Conservation (phyloP, 1,139 yeast species). For the Saccharomyces pastorianus region DNA sequence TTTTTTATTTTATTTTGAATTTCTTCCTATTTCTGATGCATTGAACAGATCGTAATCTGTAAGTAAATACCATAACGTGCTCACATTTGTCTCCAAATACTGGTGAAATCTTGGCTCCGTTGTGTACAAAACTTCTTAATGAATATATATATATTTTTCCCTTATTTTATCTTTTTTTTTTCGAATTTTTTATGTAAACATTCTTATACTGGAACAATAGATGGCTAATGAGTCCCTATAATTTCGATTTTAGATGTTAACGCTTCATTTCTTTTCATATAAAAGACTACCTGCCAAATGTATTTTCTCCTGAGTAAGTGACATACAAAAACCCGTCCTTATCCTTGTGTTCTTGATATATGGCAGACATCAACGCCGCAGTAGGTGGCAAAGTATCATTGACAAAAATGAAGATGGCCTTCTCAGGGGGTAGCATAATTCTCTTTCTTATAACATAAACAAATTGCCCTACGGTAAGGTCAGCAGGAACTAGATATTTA, state of each 20-base stretch:
- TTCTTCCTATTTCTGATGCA: background rate
- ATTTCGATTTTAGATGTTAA: background rate
- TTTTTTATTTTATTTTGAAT: background rate
- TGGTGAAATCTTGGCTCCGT: background rate
- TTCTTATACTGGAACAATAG: background rate
- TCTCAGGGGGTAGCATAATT: slow-evolving; percentile 90
- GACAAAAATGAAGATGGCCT: slow-evolving; percentile 94
- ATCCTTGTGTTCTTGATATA: slow-evolving; percentile 94
- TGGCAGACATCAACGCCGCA: slow-evolving; percentile 89
- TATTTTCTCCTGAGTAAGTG: slow-evolving; percentile 80
- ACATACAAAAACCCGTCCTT: slow-evolving; percentile 95
- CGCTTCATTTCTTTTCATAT: background rate
- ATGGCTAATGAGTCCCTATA: background rate
- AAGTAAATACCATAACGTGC: background rate
- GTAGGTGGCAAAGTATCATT: slow-evolving; percentile 97
- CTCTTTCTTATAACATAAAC: slow-evolving; percentile 95
- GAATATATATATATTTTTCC: background rate
- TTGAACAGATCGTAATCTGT: background rate
- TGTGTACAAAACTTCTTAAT: background rate
- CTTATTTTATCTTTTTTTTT: background rate
- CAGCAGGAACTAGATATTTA: slow-evolving; percentile 92
- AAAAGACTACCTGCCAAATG: slow-evolving; percentile 44
- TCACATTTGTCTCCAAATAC: background rate
- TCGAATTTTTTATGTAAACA: background rate
- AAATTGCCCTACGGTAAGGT: slow-evolving; percentile 93